Evolutionary conservation across 352 stramenopile species (phyloP).

Genomic region (Globisporangium carolinianum): DNA sequence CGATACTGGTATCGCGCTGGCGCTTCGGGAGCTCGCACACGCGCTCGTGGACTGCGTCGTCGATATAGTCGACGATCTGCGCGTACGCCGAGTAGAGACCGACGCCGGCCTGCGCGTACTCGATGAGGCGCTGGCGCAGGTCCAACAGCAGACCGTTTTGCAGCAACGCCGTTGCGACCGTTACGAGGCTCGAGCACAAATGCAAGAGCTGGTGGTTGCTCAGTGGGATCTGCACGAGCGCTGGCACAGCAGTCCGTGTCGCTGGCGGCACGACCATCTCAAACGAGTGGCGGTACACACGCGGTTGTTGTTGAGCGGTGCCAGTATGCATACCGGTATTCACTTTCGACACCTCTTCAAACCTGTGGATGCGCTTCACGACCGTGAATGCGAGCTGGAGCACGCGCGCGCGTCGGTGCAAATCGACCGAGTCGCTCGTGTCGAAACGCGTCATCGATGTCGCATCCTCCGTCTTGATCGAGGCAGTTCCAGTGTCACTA

Average conservation of each 20-base stretch:
- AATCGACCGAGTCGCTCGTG: conserved; percentile 17
- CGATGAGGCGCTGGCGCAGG: conserved; percentile 36
- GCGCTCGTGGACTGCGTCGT: conserved; percentile 37
- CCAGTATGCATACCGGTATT: conserved; percentile 5
- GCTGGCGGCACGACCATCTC: conserved; percentile 41
- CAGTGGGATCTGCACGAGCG: conserved; percentile 44
- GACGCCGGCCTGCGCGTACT: conserved; percentile 33
- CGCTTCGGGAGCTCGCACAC: conserved; percentile 31
- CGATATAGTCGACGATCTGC: conserved; percentile 36
- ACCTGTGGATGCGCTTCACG: conserved; percentile 51
- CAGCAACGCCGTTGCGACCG: conserved; percentile 33
- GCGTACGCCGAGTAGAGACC: conserved; percentile 34
- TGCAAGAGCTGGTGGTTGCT: conserved; percentile 53
- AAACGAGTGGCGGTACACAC: conserved; percentile 51
- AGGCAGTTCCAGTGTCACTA: conserved; percentile 8
- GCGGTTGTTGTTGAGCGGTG: neutral
- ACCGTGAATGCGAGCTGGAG: conserved; percentile 55
- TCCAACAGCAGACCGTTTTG: conserved; percentile 31
- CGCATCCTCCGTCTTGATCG: conserved; percentile 2
- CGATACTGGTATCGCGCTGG: conserved; percentile 17
- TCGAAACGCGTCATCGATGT: neutral
- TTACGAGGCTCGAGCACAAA: conserved; percentile 50
- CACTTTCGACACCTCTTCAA: conserved; percentile 41
- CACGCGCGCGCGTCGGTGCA: conserved; percentile 50
- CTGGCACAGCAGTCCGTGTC: neutral